A percentile compares a stretch with the other conserved stretches of the same genome.
phyloP scores from a whole-genome alignment of 768 basidiomycete genomes.

The Serendipita sp. region DNA sequence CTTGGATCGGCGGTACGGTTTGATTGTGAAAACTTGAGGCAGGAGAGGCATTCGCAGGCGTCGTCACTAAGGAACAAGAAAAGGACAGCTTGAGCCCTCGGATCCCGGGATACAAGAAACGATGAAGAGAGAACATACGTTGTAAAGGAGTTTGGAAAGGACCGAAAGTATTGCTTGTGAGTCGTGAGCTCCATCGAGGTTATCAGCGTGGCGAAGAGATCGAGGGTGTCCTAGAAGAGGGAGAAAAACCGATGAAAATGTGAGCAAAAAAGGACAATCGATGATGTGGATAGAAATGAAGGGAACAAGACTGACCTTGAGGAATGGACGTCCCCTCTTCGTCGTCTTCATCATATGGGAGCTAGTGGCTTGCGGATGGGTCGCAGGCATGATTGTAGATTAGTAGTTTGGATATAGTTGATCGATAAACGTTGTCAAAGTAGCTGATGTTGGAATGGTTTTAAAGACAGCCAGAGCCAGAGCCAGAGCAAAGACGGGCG shows the following conservation, averaged over 20 bases:
- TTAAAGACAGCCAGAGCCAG: too few species aligned
- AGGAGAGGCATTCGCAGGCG: conserved; percentile 81
- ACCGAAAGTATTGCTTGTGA: conserved; percentile 93
- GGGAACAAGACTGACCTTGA: conserved; percentile 43
- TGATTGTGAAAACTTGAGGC: conserved; percentile 97
- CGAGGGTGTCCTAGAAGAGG: conserved; percentile 71
- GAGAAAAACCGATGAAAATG: conserved; percentile 4
- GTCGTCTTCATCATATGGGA: conserved; percentile 99
- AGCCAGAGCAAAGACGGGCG: not conserved
- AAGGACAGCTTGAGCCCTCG: not conserved
- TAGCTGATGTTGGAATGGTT: not conserved
- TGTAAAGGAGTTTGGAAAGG: conserved; percentile 85
- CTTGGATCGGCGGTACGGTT: conserved; percentile 96
- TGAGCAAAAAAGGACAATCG: not conserved
- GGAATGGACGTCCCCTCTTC: conserved; percentile 82
- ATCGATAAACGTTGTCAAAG: not conserved
- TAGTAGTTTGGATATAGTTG: conserved; percentile 10
- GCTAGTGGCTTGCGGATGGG: conserved; percentile 39
- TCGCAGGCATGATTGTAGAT: conserved; percentile 21
- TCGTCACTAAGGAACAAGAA: conserved; percentile 50
- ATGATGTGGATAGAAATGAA: not conserved
- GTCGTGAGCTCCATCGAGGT: conserved; percentile 78
- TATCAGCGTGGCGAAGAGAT: conserved; percentile 91
- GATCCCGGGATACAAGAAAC: not conserved
- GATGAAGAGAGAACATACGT: conserved; percentile 43